Percentiles rank a stretch among this genome's conserved stretches.
These are phyloP conservation scores for Cladosporium sp. DNA, from an alignment of 2,329 filamentous ascomycete genomes.

Conservation along the genomic window DNA sequence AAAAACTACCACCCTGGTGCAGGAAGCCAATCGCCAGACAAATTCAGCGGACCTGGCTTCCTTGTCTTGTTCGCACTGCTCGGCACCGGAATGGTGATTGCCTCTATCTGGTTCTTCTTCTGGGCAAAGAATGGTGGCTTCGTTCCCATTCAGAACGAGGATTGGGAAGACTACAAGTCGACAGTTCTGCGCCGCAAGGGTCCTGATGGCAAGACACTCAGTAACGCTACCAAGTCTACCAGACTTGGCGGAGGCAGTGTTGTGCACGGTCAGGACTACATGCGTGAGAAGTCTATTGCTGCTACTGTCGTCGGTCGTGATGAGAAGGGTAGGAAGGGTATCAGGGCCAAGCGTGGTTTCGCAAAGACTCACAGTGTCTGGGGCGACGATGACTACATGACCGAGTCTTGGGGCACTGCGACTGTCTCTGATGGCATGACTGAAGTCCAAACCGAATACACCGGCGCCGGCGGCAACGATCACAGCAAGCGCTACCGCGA, in stretches of 20 bases:
- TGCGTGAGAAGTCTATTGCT: slow-evolving; percentile 39
- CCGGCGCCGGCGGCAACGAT: slow-evolving; percentile 24
- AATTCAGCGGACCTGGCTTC: slow-evolving; percentile 59
- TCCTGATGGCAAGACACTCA: slow-evolving; percentile 82
- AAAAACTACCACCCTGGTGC: slow-evolving; percentile 9
- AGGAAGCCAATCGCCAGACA: slow-evolving; percentile 12
- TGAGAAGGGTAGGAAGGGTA: slow-evolving; percentile 44
- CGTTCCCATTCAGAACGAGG: slow-evolving; percentile 69
- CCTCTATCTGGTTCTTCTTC: slow-evolving; percentile 96
- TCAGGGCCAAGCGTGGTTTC: slow-evolving; percentile 40
- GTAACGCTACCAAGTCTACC: slow-evolving; percentile 78
- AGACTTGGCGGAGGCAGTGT: slow-evolving; percentile 82
- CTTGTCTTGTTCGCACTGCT: slow-evolving; percentile 86
- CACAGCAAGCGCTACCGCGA: slow-evolving; percentile 56
- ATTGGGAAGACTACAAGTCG: slow-evolving; percentile 98
- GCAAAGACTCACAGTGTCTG: slow-evolving; percentile 45
- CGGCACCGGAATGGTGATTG: slow-evolving; percentile 71
- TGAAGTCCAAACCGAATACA: slow-evolving; percentile 31
- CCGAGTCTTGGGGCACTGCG: slow-evolving; percentile 36
- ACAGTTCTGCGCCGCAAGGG: slow-evolving; percentile 87
- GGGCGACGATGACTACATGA: slow-evolving; percentile 45
- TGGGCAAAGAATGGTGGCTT: slow-evolving; percentile 97
- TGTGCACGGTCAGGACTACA: slow-evolving; percentile 62
- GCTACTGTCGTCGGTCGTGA: slow-evolving; percentile 46
- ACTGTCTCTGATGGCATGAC: slow-evolving; percentile 36